Conservation (phyloP, 768 basidiomycete species). For the Leccinum longicurvipes region DNA sequence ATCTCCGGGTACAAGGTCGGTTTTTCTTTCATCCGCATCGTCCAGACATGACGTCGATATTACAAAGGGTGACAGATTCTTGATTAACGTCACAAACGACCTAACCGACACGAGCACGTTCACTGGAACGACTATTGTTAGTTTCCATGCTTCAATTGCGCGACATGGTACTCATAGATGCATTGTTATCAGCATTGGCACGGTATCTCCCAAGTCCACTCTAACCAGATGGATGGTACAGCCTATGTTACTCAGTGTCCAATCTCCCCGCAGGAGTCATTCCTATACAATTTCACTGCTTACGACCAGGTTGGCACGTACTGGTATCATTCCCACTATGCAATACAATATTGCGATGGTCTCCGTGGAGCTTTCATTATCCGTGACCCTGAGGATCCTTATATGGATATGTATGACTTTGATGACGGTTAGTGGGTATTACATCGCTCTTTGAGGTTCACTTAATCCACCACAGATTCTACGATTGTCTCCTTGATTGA, state of each 20-base stretch:
- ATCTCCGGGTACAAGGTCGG: slow-evolving; percentile 38
- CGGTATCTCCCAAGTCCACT: slow-evolving; percentile 24
- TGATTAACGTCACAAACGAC: slow-evolving; percentile 15
- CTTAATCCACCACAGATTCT: background rate
- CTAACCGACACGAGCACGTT: slow-evolving; percentile 20
- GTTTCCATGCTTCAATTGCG: background rate
- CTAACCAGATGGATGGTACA: slow-evolving; percentile 28
- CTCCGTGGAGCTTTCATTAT: slow-evolving; percentile 25
- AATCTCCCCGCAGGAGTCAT: slow-evolving; percentile 33
- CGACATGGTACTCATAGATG: background rate
- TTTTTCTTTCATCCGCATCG: background rate
- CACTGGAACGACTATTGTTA: slow-evolving; percentile 22
- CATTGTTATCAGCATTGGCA: slow-evolving; percentile 27
- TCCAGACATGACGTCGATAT: background rate
- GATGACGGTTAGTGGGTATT: slow-evolving; percentile 18
- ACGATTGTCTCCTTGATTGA: background rate
- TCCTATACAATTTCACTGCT: slow-evolving; percentile 35
- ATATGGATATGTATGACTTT: slow-evolving; percentile 14
- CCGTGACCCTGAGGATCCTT: slow-evolving; percentile 20
- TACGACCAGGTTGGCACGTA: slow-evolving; percentile 36
- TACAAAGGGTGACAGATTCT: slow-evolving; percentile 18
- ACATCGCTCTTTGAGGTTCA: background rate
- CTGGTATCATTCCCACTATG: slow-evolving; percentile 33
- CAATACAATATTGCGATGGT: slow-evolving; percentile 36
- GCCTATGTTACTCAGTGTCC: slow-evolving; percentile 42